Evolutionary conservation across 2,329 filamentous ascomycete genomes (phyloP).

Genomic region (Penicillium freii): DNA sequence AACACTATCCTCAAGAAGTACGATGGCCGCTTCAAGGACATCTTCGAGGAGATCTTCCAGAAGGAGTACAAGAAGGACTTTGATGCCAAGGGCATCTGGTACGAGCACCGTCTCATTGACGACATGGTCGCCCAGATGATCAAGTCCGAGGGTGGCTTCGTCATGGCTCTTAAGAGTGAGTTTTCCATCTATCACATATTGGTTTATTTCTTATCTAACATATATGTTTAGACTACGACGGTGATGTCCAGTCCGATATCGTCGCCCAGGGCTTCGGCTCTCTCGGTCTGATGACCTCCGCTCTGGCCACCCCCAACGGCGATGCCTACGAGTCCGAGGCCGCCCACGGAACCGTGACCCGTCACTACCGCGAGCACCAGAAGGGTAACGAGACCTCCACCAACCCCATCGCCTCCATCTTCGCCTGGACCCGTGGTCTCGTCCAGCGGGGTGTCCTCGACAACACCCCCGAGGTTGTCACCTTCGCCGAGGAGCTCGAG

Average conservation of each 20-base stretch:
- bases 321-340: constrained; percentile 97
- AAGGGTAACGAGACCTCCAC: constrained; percentile 96
- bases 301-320: constrained; percentile 93
- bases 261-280: constrained; percentile 98
- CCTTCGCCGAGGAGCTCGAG: constrained; percentile 89
- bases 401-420: constrained; percentile 98
- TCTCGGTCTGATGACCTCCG: constrained; percentile 96
- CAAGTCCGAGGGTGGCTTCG: constrained; percentile 93
- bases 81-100: constrained; percentile 92
- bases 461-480: constrained; percentile 82
- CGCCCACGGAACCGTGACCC: constrained; percentile 95
- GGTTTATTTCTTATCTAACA: constrained; percentile 5
- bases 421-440: constrained; percentile 95
- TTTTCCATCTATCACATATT: constrained; percentile 20
- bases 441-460: constrained; percentile 84
- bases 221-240: constrained; percentile 76
- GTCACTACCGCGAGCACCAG: constrained; percentile 98
- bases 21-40: constrained; percentile 98
- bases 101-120: constrained; percentile 98
- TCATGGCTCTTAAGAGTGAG: constrained; percentile 97
- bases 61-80: constrained; percentile 82
- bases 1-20: constrained; percentile 99
- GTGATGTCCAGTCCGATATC: constrained; percentile 97
- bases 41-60: constrained; percentile 97
- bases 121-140: constrained; percentile 99